Evolutionary conservation across 2,329 filamentous ascomycete genomes (phyloP), one percentile per base, ranked within the genome.

Genomic region (Ophiosphaerella herpotricha): DNA sequence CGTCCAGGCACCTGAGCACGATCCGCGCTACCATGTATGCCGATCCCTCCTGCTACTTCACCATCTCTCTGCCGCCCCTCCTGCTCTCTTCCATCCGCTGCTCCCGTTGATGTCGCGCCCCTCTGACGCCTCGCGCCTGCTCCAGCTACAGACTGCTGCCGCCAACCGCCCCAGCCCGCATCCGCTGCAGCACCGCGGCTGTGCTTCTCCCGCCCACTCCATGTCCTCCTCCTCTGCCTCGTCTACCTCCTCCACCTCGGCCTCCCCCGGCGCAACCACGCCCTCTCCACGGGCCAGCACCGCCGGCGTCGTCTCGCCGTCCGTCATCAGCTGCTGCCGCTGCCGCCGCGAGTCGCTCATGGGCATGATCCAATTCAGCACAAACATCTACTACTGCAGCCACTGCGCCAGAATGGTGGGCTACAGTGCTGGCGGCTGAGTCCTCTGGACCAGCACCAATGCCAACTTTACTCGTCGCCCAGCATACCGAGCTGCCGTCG

Each of bases 371-470:
- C 61, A 66, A 23, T 72, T 71, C 48, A 70, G 71, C 45, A 68
- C 69, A 46, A 75, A 74, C 52, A 61, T 68, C 29, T 74, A 73
- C 61, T 75, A 75, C 60, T 75, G 73, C 60, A 62, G 46, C 39
- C 73, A 74, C 55, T 75, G 73, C 50, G 73, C 73, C 44, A 63
- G 53, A 45, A 71, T 75, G 61, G 68, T 69, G 4, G 73, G 73
- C 44, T 75, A 74, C 61, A 65, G 60, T 47, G 58, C 61, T 32
- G 68, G 68, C 26, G 68, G 68, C 26, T 73, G 70, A 72, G 55
- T 31, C 39, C 18, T 21, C 18, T 7, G n/a, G 13, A 18, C 26
- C n/a, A 26, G 1, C 18, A 4, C 18, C 4, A 21, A 21, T 21
- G 18, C 18, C 18, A 21, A 21, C 18, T 4, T 21, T 21, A 21